phyloP scores from a whole-genome alignment of 164 flowering plant genomes.

The Tetrastigma voinierianum region DNA sequence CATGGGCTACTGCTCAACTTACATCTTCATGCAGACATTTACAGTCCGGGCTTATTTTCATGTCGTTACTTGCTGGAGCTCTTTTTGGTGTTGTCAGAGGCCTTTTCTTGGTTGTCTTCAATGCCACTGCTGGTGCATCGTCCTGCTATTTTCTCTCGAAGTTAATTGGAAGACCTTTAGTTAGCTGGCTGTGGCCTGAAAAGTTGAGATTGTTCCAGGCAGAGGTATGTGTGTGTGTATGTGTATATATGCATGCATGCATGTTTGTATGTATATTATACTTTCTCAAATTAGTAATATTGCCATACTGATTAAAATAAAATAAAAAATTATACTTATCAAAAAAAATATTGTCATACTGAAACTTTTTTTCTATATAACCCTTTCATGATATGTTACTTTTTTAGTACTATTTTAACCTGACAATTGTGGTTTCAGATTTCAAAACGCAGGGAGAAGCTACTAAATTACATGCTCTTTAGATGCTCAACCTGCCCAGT shows the following conservation, averaged over 20 bases:
- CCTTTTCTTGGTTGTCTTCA: constrained; percentile 76
- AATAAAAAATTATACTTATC: too few relatives aligned
- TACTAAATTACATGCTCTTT: constrained; percentile 82
- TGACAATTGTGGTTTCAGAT: constrained; percentile 44
- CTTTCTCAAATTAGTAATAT: too few relatives aligned
- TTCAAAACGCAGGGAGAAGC: constrained; percentile 72
- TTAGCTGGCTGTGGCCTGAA: constrained; percentile 94
- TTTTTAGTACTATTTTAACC: neutral
- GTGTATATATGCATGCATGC: too few relatives aligned
- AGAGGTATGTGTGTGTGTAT: too few relatives aligned
- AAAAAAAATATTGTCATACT: too few relatives aligned
- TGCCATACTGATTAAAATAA: too few relatives aligned
- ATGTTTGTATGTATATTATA: too few relatives aligned
- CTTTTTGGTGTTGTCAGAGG: constrained; percentile 90
- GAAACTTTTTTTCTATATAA: too few relatives aligned
- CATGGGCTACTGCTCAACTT: constrained; percentile 89
- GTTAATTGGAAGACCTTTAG: constrained; percentile 88
- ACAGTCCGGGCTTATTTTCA: constrained; percentile 97
- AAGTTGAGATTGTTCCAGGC: constrained; percentile 60
- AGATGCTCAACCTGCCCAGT: constrained; percentile 89
- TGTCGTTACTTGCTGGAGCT: constrained; percentile 98
- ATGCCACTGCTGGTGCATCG: constrained; percentile 98
- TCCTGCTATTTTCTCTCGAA: constrained; percentile 92
- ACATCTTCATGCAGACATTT: constrained; percentile 99
- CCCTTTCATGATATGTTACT: too few relatives aligned